These are phyloP conservation scores for Exobasidium rhododendri DNA, from an alignment of 1,284 basidiomycete species.

Conservation along the genomic window DNA sequence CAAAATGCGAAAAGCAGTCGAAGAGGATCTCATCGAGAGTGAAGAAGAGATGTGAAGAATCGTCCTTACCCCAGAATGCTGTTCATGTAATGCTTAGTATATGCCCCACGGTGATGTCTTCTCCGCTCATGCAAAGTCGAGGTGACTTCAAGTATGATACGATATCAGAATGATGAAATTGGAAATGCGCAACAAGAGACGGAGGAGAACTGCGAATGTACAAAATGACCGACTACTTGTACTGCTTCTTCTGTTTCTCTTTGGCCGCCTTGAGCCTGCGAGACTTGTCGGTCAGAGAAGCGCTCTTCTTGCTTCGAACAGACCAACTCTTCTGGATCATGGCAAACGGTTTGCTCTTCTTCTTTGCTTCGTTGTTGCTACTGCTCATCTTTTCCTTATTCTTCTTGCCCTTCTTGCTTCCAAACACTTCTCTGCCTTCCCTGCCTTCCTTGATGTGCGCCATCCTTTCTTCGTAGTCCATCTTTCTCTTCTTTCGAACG, in stretches of 20 bases:
- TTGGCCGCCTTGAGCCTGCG: constrained; percentile 43
- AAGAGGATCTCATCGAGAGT: constrained; percentile 41
- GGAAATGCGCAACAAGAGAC: too few relatives aligned
- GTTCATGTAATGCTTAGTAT: too few relatives aligned
- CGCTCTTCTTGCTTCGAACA: constrained; percentile 50
- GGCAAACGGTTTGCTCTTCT: constrained; percentile 47
- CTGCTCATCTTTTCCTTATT: constrained; percentile 47
- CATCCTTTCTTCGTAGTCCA: constrained; percentile 90
- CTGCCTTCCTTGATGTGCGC: constrained; percentile 86
- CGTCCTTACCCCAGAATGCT: background rate
- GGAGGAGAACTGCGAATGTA: too few relatives aligned
- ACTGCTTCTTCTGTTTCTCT: constrained; percentile 44
- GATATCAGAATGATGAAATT: too few relatives aligned
- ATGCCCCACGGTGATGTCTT: too few relatives aligned
- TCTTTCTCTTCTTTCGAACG: constrained; percentile 87
- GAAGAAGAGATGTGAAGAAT: constrained; percentile 39
- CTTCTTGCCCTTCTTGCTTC: constrained; percentile 57
- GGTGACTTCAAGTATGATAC: too few relatives aligned
- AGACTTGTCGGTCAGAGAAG: constrained; percentile 47
- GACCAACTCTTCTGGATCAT: constrained; percentile 48
- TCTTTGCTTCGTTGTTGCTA: constrained; percentile 46
- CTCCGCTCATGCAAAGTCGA: too few relatives aligned
- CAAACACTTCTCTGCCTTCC: constrained; percentile 93
- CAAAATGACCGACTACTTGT: constrained; percentile 12
- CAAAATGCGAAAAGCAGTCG: constrained; percentile 13